Evolutionary conservation across 1,139 yeast species (phyloP).

Genomic region (Pichia sp.): DNA sequence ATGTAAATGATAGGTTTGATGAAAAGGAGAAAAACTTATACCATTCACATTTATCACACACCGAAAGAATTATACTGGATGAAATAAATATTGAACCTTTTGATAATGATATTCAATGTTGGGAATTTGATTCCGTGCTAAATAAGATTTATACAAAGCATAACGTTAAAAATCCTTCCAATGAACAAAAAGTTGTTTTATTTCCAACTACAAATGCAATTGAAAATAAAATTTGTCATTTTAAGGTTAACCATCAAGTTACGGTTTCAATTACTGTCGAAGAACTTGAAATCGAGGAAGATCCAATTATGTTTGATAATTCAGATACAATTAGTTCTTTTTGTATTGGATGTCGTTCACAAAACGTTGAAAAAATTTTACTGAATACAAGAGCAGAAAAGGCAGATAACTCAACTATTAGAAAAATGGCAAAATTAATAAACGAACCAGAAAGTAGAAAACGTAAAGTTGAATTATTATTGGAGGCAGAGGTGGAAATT

Average conservation of each 20-base stretch:
- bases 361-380: conserved; percentile 13
- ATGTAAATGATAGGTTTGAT: neutral
- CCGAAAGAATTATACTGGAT: conserved; percentile 18
- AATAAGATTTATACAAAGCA: conserved; percentile 7
- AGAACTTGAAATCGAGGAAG: conserved; percentile 14
- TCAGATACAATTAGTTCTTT: conserved; percentile 12
- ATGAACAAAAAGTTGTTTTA: conserved; percentile 5
- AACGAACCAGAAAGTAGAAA: conserved; percentile 11
- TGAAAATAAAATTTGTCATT: conserved; percentile 17
- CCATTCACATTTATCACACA: conserved; percentile 10
- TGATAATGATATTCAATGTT: conserved; percentile 8
- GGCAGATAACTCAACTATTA: conserved; percentile 20
- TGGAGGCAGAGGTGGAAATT: conserved; percentile 19
- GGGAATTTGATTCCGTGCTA: conserved; percentile 14
- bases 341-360: conserved; percentile 11
- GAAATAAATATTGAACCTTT: conserved; percentile 6
- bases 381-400: conserved; percentile 11
- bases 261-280: conserved; percentile 20
- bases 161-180: neutral
- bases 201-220: conserved; percentile 20
- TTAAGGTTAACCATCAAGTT: conserved; percentile 20
- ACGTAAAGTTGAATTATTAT: conserved; percentile 22
- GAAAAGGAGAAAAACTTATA: conserved; percentile 1
- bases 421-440: conserved; percentile 18
- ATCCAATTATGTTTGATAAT: neutral